These are phyloP conservation scores for Diutina siamensis DNA, from an alignment of 1,139 yeast genomes.

Conservation along the genomic window DNA sequence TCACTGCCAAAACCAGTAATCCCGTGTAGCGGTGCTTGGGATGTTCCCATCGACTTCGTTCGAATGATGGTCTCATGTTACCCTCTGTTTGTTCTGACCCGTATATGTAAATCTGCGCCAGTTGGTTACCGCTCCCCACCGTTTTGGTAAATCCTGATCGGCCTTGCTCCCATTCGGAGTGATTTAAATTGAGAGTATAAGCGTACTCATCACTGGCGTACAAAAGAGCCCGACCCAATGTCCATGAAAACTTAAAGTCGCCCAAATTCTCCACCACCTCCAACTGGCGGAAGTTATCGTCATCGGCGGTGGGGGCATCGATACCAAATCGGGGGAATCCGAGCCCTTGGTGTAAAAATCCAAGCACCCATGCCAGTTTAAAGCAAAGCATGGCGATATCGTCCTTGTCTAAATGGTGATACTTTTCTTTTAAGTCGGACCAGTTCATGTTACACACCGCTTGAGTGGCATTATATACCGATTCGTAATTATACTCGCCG, in stretches of 20 bases:
- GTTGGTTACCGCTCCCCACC: background rate
- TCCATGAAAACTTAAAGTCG: conserved; percentile 70
- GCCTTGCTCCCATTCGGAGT: background rate
- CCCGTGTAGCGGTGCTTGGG: conserved; percentile 1
- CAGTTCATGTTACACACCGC: conserved; percentile 33
- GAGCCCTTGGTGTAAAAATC: conserved; percentile 61
- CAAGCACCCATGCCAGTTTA: conserved; percentile 54
- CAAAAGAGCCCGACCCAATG: conserved; percentile 66
- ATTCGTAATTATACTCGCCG: conserved; percentile 22
- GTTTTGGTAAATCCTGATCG: background rate
- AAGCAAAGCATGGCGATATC: conserved; percentile 17
- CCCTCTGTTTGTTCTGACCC: background rate
- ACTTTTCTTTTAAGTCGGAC: conserved; percentile 18
- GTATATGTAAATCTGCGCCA: background rate
- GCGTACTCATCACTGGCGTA: conserved; percentile 40
- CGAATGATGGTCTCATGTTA: background rate
- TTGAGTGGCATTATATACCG: conserved; percentile 32
- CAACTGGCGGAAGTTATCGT: conserved; percentile 33
- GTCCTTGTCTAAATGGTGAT: conserved; percentile 8
- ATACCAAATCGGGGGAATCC: conserved; percentile 54
- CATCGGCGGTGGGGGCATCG: conserved; percentile 20
- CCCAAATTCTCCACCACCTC: conserved; percentile 51
- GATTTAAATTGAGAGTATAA: background rate
- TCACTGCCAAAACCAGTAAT: background rate
- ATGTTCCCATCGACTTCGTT: background rate